These are phyloP conservation scores for Isochrysis galbana DNA, from an alignment of 78 protist genomes.

Conservation along the genomic window DNA sequence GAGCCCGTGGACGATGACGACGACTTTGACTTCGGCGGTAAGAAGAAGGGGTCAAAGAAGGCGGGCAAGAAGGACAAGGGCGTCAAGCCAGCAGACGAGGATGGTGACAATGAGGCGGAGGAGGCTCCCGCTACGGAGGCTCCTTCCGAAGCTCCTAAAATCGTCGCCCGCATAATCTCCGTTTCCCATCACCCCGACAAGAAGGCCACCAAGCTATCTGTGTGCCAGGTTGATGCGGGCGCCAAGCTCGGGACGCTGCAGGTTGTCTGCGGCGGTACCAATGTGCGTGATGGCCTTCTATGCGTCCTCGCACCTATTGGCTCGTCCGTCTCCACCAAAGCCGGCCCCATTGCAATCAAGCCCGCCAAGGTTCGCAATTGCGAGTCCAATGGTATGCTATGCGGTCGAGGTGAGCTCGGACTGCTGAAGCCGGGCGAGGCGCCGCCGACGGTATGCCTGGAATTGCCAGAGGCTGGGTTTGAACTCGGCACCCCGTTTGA, in stretches of 20 bases:
- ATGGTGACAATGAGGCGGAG: neutral
- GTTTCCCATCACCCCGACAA: neutral
- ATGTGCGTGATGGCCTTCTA: neutral
- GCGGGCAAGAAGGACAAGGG: neutral
- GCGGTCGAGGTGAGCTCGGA: neutral
- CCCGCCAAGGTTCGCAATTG: neutral
- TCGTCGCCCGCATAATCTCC: neutral
- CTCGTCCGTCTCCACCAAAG: neutral
- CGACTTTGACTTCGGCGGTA: neutral
- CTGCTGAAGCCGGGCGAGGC: neutral
- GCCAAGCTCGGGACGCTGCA: neutral
- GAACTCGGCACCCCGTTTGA: neutral
- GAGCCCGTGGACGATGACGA: neutral
- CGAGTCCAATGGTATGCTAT: neutral
- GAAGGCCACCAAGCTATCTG: neutral
- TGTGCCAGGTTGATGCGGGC: neutral
- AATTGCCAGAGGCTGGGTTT: neutral
- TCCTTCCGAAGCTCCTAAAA: neutral
- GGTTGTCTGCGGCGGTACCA: conserved; percentile 8
- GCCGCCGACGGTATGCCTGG: neutral
- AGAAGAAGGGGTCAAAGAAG: neutral
- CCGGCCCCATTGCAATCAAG: neutral
- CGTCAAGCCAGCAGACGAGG: neutral
- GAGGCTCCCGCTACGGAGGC: neutral
- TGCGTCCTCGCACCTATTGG: neutral